Conservation (phyloP, 345 rosid genomes). For the Gossypium longicalyx region DNA sequence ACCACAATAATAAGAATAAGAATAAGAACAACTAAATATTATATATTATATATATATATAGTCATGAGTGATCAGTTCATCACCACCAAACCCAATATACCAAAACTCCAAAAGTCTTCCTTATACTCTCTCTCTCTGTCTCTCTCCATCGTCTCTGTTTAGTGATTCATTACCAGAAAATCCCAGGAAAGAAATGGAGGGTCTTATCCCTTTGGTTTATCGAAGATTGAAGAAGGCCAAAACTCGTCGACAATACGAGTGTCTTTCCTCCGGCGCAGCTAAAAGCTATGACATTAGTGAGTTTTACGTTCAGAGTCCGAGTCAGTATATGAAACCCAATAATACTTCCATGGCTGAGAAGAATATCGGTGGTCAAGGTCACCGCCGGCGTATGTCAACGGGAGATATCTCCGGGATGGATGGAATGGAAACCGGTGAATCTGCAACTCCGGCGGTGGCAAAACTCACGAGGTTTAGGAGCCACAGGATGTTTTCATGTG, state of each 20-base stretch:
- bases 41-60: neutral
- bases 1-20: neutral
- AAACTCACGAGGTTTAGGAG: slow-evolving; percentile 58
- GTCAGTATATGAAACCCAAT: neutral
- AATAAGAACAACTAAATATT: neutral
- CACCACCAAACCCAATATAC: slow-evolving; percentile 23
- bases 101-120: slow-evolving; percentile 13
- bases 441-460: slow-evolving; percentile 19
- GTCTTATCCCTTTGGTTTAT: slow-evolving; percentile 65
- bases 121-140: neutral
- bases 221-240: slow-evolving; percentile 61
- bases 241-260: slow-evolving; percentile 60
- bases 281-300: slow-evolving; percentile 33
- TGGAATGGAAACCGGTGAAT: neutral
- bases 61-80: neutral
- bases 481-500: slow-evolving; percentile 58
- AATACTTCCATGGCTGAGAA: slow-evolving; percentile 9
- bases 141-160: neutral
- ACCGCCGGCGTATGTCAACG: slow-evolving; percentile 43
- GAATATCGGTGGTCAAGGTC: neutral
- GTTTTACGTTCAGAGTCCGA: slow-evolving; percentile 19
- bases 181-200: slow-evolving; percentile 54
- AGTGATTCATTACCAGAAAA: neutral
- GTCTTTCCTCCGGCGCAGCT: slow-evolving; percentile 52
- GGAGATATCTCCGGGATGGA: slow-evolving; percentile 37